phyloP scores from a whole-genome alignment of 1,284 basidiomycete species.

The Kalmanozyma brasiliensis region DNA sequence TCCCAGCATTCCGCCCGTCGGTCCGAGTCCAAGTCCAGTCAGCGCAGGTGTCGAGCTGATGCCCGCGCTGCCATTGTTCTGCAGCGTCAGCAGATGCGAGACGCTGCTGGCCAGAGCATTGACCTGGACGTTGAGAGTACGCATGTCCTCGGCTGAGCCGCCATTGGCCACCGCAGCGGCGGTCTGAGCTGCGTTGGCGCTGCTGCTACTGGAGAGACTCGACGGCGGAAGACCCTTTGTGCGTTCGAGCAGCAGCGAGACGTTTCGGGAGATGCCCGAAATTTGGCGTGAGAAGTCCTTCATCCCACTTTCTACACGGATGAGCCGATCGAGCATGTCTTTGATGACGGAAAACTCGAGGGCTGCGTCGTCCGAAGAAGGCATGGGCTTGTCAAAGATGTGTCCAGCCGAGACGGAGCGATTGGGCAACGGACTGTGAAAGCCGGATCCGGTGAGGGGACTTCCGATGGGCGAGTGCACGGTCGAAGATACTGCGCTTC shows the following conservation, averaged over 20 bases:
- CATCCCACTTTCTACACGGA: slow-evolving; percentile 77
- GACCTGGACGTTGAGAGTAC: slow-evolving; percentile 54
- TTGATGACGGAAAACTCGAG: slow-evolving; percentile 71
- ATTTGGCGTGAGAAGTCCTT: slow-evolving; percentile 80
- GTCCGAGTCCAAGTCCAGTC: slow-evolving; percentile 36
- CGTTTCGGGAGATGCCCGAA: slow-evolving; percentile 78
- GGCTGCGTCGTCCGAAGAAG: slow-evolving; percentile 16
- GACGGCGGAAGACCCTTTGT: slow-evolving; percentile 38
- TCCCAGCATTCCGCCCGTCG: slow-evolving; percentile 20
- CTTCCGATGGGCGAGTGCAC: slow-evolving; percentile 36
- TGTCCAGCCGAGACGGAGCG: slow-evolving; percentile 35
- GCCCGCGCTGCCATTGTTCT: slow-evolving; percentile 15
- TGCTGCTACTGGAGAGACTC: slow-evolving; percentile 34
- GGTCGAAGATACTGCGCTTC: slow-evolving; percentile 18
- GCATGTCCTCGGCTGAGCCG: slow-evolving; percentile 45
- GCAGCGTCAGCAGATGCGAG: slow-evolving; percentile 50
- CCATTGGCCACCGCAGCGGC: slow-evolving; percentile 2
- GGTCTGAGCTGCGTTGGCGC: slow-evolving; percentile 10
- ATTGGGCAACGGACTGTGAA: slow-evolving; percentile 14
- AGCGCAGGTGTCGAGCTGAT: slow-evolving; percentile 8
- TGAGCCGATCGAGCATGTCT: slow-evolving; percentile 79
- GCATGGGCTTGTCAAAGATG: slow-evolving; percentile 21
- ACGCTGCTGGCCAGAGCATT: slow-evolving; percentile 53
- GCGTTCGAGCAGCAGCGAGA: slow-evolving; percentile 79
- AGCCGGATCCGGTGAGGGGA: slow-evolving; percentile 24